Percentiles rank a stretch among this genome's conserved stretches.
phyloP scores from a whole-genome alignment of 78 protist species.

The Polysphondylium violaceum region DNA sequence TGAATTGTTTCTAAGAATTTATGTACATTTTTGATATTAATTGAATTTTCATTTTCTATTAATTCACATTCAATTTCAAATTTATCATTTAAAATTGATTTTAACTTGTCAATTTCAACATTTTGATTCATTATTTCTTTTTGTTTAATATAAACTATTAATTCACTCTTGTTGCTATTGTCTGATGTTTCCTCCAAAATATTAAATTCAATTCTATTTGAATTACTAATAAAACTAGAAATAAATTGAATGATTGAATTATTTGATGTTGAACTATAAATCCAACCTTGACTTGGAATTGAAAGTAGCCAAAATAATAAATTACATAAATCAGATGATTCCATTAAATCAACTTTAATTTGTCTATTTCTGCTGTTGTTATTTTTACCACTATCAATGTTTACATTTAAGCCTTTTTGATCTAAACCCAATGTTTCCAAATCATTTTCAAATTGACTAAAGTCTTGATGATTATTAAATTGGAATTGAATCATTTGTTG shows the following conservation, averaged over 20 bases:
- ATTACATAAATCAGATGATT: conserved; percentile 4
- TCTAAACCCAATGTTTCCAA: conserved; percentile 5
- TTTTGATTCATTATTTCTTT: neutral
- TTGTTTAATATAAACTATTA: conserved; percentile 23
- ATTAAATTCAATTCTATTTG: conserved; percentile 28
- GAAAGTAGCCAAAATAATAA: conserved; percentile 10
- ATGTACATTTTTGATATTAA: neutral
- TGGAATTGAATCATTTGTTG: conserved; percentile 23
- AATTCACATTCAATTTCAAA: too few relatives aligned
- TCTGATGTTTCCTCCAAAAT: neutral
- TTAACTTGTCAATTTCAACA: conserved; percentile 7
- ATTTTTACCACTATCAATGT: neutral
- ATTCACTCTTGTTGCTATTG: too few relatives aligned
- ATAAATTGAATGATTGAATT: conserved; percentile 11
- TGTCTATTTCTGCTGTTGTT: neutral
- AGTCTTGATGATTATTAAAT: conserved; percentile 5
- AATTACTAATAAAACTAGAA: conserved; percentile 24
- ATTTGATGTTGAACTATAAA: conserved; percentile 32
- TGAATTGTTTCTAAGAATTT: neutral
- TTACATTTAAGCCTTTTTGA: neutral
- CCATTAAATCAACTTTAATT: conserved; percentile 14
- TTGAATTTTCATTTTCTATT: too few relatives aligned
- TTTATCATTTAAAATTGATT: neutral
- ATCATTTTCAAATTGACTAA: conserved; percentile 10
- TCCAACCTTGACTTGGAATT: conserved; percentile 8